A percentile compares a stretch with the other conserved stretches of the same genome.
Conservation (phyloP, 208 protist genomes). For the Trypanosoma congolense region DNA sequence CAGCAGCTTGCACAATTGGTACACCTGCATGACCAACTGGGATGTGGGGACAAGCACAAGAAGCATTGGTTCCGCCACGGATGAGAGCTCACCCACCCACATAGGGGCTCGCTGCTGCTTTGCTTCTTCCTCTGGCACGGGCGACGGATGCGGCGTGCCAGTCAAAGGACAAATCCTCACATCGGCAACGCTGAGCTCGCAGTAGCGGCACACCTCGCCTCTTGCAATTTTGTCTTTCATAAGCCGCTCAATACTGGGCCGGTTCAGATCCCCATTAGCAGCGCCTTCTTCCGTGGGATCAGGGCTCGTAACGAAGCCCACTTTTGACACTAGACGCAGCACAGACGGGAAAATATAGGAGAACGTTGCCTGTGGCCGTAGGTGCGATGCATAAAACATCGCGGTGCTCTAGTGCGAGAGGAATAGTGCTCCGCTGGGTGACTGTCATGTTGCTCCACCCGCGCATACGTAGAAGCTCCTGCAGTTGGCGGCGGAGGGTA, state of each 20-base stretch:
- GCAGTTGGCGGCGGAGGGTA: slow-evolving; percentile 36
- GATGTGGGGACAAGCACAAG: slow-evolving; percentile 75
- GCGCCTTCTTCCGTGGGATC: background rate
- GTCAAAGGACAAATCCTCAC: slow-evolving; percentile 69
- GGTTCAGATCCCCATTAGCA: slow-evolving; percentile 20
- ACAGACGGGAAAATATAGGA: slow-evolving; percentile 83
- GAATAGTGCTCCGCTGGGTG: slow-evolving; percentile 53
- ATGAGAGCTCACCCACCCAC: slow-evolving; percentile 44
- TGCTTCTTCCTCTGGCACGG: slow-evolving; percentile 9
- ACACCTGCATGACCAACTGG: slow-evolving; percentile 59
- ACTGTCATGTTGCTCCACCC: slow-evolving; percentile 41
- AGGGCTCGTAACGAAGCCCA: background rate
- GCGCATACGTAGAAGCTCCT: slow-evolving; percentile 25
- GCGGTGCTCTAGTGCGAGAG: slow-evolving; percentile 58
- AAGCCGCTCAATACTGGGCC: slow-evolving; percentile 47
- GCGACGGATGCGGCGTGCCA: slow-evolving; percentile 52
- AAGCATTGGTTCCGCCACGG: slow-evolving; percentile 52
- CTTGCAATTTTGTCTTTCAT: slow-evolving; percentile 55
- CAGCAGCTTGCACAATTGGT: slow-evolving; percentile 35
- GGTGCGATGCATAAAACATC: slow-evolving; percentile 85
- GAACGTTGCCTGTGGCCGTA: slow-evolving; percentile 89
- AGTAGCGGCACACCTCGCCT: slow-evolving; percentile 80
- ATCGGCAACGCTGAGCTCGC: slow-evolving; percentile 54
- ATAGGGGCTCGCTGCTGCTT: slow-evolving; percentile 15
- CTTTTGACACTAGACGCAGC: slow-evolving; percentile 51